Conservation (phyloP, 2,329 filamentous ascomycete genomes). For the Sclerotinia nivalis region DNA sequence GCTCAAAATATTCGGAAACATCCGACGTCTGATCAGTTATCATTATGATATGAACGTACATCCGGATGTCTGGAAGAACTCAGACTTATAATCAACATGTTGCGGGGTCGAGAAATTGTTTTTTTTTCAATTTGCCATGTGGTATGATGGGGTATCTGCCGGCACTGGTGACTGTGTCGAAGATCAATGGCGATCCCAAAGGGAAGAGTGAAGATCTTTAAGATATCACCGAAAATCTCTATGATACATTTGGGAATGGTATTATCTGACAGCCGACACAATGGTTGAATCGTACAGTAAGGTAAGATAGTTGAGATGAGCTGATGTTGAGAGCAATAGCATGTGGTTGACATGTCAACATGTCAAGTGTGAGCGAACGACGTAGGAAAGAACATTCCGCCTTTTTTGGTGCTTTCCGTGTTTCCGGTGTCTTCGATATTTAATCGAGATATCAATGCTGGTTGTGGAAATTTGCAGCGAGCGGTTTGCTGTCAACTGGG, state of each 20-base stretch:
- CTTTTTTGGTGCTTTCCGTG: not conserved
- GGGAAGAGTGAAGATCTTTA: not conserved
- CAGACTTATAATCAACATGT: not conserved
- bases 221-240: not conserved
- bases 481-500: not conserved
- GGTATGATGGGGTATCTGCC: slow-evolving; percentile 2
- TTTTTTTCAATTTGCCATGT: not conserved
- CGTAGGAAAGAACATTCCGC: too few relatives aligned
- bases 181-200: not conserved
- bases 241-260: not conserved
- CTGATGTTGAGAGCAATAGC: not conserved
- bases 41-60: not conserved
- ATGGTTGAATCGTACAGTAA: not conserved
- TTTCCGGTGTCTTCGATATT: not conserved
- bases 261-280: not conserved
- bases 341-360: not conserved
- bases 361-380: not conserved
- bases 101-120: not conserved
- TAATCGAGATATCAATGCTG: not conserved
- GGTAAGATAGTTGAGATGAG: not conserved
- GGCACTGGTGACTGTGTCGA: not conserved
- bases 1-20: not conserved
- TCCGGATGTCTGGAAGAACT: not conserved
- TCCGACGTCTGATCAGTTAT: not conserved
- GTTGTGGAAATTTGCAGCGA: not conserved